Conservation (phyloP, 2,329 filamentous ascomycete genomes). For the Venturia effusa region DNA sequence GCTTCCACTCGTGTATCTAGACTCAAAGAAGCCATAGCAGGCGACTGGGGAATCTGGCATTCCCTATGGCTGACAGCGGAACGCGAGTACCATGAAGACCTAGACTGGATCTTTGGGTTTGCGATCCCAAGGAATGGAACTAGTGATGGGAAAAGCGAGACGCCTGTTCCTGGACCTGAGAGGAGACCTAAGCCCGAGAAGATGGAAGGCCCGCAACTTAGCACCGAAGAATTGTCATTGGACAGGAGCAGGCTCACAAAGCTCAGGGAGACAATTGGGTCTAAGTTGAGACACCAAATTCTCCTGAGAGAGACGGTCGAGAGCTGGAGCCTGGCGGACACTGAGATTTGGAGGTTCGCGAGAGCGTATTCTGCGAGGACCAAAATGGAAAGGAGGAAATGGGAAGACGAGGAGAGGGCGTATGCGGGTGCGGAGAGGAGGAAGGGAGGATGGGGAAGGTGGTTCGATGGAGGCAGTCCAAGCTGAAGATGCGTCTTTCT, state of each 20-base stretch:
- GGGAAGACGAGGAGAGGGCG: constrained; percentile 59
- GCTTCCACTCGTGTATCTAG: constrained; percentile 55
- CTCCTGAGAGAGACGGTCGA: constrained; percentile 35
- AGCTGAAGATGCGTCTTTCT: not conserved
- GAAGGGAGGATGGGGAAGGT: constrained; percentile 23
- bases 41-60: constrained; percentile 49
- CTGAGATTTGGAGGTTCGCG: constrained; percentile 67
- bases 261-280: constrained; percentile 33
- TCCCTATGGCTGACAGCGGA: constrained; percentile 78
- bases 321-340: constrained; percentile 53
- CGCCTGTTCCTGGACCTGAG: constrained; percentile 49
- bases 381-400: constrained; percentile 51
- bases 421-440: constrained; percentile 48
- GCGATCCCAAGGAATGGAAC: constrained; percentile 49
- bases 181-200: constrained; percentile 37
- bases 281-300: constrained; percentile 25
- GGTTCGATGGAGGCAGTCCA: constrained; percentile 17
- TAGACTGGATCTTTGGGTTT: constrained; percentile 90
- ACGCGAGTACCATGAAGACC: constrained; percentile 48
- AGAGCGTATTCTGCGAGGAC: constrained; percentile 55
- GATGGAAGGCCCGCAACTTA: constrained; percentile 38
- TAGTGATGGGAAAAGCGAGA: constrained; percentile 43
- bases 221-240: constrained; percentile 33
- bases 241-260: constrained; percentile 47
- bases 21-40: constrained; percentile 74